Evolutionary conservation across 1,139 yeast species (phyloP).

Genomic region (Debaryomycetaceae sp.): DNA sequence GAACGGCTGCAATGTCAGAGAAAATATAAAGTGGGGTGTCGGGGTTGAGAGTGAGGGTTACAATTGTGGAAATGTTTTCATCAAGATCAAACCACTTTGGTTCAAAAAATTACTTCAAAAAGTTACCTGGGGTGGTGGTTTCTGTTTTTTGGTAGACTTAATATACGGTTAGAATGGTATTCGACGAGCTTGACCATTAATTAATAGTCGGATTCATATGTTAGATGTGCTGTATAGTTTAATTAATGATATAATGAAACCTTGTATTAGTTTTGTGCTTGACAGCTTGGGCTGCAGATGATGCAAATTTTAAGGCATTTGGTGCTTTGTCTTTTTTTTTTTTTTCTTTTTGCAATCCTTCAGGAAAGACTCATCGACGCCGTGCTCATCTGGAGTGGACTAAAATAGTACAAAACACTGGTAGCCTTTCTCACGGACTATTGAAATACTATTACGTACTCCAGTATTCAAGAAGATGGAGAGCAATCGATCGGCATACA

Average conservation of each 20-base stretch:
- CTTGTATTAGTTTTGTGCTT: not conserved
- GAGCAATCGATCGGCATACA: no score
- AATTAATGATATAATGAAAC: not conserved
- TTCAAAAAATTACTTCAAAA: constrained; percentile 45
- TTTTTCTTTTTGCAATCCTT: not conserved
- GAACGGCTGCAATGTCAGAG: constrained; percentile 75
- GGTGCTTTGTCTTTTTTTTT: not conserved
- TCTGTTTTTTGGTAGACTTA: constrained; percentile 59
- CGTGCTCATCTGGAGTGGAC: not conserved
- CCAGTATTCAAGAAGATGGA: no score
- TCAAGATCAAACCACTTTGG: constrained; percentile 48
- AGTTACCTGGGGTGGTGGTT: constrained; percentile 68
- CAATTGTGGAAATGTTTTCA: constrained; percentile 60
- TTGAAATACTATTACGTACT: no score
- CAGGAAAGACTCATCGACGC: not conserved
- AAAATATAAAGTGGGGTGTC: constrained; percentile 73
- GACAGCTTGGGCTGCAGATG: not conserved
- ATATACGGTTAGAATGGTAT: constrained; percentile 41
- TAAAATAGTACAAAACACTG: no score
- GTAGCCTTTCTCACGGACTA: no score
- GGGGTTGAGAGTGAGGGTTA: constrained; percentile 85
- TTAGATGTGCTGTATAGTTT: no score
- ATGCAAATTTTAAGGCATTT: not conserved
- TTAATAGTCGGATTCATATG: no score
- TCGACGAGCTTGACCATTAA: not conserved